These are phyloP conservation scores for Dalbergia cochinchinensis DNA, from an alignment of 306 rosid genomes.

Conservation along the genomic window DNA sequence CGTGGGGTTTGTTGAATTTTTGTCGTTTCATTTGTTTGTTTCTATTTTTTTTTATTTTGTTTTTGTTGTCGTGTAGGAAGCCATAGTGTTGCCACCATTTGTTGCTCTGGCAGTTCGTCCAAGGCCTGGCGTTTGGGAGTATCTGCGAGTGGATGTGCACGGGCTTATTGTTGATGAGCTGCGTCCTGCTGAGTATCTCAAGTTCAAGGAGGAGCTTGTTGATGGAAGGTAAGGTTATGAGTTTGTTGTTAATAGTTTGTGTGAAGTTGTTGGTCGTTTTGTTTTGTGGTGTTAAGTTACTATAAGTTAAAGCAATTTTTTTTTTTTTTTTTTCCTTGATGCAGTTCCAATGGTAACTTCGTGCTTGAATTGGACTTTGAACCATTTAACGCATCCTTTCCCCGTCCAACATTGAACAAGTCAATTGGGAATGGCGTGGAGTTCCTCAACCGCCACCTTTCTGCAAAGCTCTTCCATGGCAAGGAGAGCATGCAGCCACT, in stretches of 20 bases:
- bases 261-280: not conserved
- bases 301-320: constrained; percentile 3
- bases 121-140: constrained; percentile 99
- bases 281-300: not conserved
- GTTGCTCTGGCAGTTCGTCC: constrained; percentile 95
- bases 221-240: constrained; percentile 73
- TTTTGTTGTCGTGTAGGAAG: constrained; percentile 63
- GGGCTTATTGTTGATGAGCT: constrained; percentile 81
- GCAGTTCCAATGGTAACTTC: constrained; percentile 80
- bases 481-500: constrained; percentile 95
- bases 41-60: too few species aligned
- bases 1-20: not conserved
- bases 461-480: constrained; percentile 97
- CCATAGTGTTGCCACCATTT: constrained; percentile 88
- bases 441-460: constrained; percentile 98
- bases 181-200: constrained; percentile 75
- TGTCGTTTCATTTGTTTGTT: not conserved
- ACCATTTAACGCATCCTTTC: constrained; percentile 86
- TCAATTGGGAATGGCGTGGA: constrained; percentile 97
- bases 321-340: not conserved
- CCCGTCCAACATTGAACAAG: constrained; percentile 90
- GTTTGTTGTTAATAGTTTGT: not conserved
- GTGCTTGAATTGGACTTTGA: constrained; percentile 97
- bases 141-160: constrained; percentile 78
- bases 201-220: constrained; percentile 94